These are phyloP conservation scores for Lachnellula hyalina DNA, from an alignment of 2,329 filamentous ascomycete species.

Conservation along the genomic window DNA sequence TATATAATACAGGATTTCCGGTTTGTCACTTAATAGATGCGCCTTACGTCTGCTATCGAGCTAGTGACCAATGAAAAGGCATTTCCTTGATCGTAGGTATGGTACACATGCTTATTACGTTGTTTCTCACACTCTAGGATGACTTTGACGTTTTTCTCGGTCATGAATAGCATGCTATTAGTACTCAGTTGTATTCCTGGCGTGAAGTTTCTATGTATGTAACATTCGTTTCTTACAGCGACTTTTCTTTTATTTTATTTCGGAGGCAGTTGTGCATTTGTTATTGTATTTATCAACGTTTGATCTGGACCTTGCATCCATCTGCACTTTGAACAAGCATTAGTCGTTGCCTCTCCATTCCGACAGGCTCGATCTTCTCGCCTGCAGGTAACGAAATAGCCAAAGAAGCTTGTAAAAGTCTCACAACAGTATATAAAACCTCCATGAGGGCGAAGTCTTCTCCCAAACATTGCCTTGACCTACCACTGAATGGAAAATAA, in stretches of 20 bases:
- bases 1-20: not conserved
- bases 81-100: conserved; percentile 44
- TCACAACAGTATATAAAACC: conserved; percentile 30
- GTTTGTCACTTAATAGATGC: not conserved
- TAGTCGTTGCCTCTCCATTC: conserved; percentile 17
- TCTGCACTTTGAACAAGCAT: conserved; percentile 19
- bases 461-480: conserved; percentile 32
- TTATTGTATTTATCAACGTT: not conserved
- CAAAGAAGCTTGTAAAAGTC: conserved; percentile 27
- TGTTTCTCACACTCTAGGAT: too few species aligned
- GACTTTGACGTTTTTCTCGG: too few species aligned
- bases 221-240: too few species aligned
- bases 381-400: conserved; percentile 3
- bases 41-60: too few species aligned
- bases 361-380: conserved; percentile 11
- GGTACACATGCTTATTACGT: not conserved
- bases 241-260: not conserved
- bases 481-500: conserved; percentile 33
- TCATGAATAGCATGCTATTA: too few species aligned
- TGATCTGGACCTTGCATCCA: conserved; percentile 15
- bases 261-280: not conserved
- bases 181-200: not conserved
- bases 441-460: conserved; percentile 34
- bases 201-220: not conserved
- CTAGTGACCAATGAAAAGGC: too few species aligned